Evolutionary conservation across 2,329 filamentous ascomycete species (phyloP).

Genomic region (Monosporascus sp.): DNA sequence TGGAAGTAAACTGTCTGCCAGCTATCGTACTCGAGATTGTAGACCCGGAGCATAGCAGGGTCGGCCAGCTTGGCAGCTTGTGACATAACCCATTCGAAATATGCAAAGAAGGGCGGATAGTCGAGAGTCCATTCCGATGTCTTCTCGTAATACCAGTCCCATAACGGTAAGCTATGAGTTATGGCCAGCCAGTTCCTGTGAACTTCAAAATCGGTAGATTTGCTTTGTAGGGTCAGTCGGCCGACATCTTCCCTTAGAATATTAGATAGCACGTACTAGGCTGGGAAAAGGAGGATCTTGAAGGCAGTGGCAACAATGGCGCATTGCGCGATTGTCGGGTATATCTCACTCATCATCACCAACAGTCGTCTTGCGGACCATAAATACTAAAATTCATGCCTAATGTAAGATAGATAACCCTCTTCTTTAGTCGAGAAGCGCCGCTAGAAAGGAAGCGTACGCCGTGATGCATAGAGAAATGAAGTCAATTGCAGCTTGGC

Average conservation of each 20-base stretch:
- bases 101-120: slow-evolving; percentile 97
- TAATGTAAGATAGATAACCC: background rate
- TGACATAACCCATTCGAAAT: slow-evolving; percentile 90
- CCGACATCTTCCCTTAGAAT: background rate
- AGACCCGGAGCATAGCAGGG: slow-evolving; percentile 72
- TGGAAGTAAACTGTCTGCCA: slow-evolving; percentile 96
- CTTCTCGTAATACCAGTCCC: slow-evolving; percentile 94
- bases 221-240: slow-evolving; percentile 48
- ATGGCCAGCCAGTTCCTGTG: slow-evolving; percentile 98
- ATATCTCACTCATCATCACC: slow-evolving; percentile 65
- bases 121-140: slow-evolving; percentile 99
- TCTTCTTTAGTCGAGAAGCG: background rate
- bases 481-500: slow-evolving; percentile 20
- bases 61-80: slow-evolving; percentile 73
- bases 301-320: slow-evolving; percentile 80
- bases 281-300: slow-evolving; percentile 87
- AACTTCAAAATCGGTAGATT: slow-evolving; percentile 98
- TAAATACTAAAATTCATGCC: slow-evolving; percentile 10
- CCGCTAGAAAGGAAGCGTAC: too few species aligned
- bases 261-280: slow-evolving; percentile 64
- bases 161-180: slow-evolving; percentile 78
- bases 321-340: slow-evolving; percentile 85
- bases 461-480: slow-evolving; percentile 12
- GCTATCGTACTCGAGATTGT: slow-evolving; percentile 79
- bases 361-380: background rate